A percentile compares a stretch with the other conserved stretches of the same genome.
Conservation (phyloP, 192 early-diverging fungal genomes). For the Phycomyces blakesleeanus region DNA sequence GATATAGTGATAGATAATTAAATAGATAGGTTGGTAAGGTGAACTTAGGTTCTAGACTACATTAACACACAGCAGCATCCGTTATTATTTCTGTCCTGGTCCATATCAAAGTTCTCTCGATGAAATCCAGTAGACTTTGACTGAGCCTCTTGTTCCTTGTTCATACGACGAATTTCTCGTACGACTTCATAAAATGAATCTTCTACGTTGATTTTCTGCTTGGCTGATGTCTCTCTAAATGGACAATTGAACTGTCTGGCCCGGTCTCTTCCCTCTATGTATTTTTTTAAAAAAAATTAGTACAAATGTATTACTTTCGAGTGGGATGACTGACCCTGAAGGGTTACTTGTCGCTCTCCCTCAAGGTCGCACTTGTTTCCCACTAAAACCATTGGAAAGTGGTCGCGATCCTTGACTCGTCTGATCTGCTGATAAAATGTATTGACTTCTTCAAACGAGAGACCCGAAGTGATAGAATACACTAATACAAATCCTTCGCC, state of each 20-base stretch:
- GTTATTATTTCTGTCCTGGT: too few relatives aligned
- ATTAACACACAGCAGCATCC: too few relatives aligned
- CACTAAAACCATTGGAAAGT: slow-evolving; percentile 86
- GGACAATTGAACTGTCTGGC: slow-evolving; percentile 71
- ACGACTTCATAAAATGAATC: slow-evolving; percentile 88
- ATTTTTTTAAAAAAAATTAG: slow-evolving; percentile 10
- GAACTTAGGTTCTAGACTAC: too few relatives aligned
- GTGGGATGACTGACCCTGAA: slow-evolving; percentile 37
- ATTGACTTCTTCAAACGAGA: slow-evolving; percentile 88
- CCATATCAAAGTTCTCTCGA: too few relatives aligned
- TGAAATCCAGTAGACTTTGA: too few relatives aligned
- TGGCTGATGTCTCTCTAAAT: slow-evolving; percentile 89
- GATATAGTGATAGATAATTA: too few relatives aligned
- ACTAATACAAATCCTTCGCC: slow-evolving; percentile 94
- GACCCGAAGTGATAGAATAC: slow-evolving; percentile 88
- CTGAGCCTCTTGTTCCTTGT: slow-evolving; percentile 58
- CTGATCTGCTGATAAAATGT: slow-evolving; percentile 91
- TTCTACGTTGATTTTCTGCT: slow-evolving; percentile 86
- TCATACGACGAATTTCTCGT: slow-evolving; percentile 77
- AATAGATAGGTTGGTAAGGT: too few relatives aligned
- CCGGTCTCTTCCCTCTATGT: slow-evolving; percentile 74
- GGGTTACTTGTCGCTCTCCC: slow-evolving; percentile 77
- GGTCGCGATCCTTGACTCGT: slow-evolving; percentile 92
- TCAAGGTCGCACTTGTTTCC: slow-evolving; percentile 93
- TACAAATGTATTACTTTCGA: slow-evolving; percentile 2